These are phyloP conservation scores for Trichoderma aggressivum DNA, from an alignment of 2,329 filamentous ascomycete genomes.

Conservation along the genomic window DNA sequence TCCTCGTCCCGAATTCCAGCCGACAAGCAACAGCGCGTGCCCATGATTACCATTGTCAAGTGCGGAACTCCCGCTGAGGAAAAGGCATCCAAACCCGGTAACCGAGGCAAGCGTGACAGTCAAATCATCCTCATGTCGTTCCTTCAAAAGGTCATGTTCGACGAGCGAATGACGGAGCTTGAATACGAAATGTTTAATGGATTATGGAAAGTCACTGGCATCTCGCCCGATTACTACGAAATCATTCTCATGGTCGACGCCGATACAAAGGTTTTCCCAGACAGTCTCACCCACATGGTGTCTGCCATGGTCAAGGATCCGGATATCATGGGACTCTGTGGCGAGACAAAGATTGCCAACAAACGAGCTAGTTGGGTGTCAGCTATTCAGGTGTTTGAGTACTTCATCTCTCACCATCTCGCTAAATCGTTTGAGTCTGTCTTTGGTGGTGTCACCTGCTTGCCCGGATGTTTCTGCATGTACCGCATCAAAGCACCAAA, in stretches of 20 bases:
- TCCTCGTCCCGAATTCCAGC: slow-evolving; percentile 70
- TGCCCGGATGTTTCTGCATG: slow-evolving; percentile 99
- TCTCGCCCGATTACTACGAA: slow-evolving; percentile 97
- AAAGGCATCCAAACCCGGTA: slow-evolving; percentile 81
- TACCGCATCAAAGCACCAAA: slow-evolving; percentile 99
- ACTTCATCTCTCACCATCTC: slow-evolving; percentile 97
- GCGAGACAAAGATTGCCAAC: slow-evolving; percentile 99
- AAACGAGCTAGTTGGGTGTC: slow-evolving; percentile 93
- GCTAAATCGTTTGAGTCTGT: slow-evolving; percentile 97
- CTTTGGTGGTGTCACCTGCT: slow-evolving; percentile 97
- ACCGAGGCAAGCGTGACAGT: slow-evolving; percentile 97
- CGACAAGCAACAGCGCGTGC: slow-evolving; percentile 92
- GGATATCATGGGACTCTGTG: slow-evolving; percentile 97
- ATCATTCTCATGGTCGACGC: slow-evolving; percentile 98
- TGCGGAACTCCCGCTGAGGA: slow-evolving; percentile 89
- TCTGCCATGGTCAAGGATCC: slow-evolving; percentile 99
- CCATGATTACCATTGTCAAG: slow-evolving; percentile 96
- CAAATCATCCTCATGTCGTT: slow-evolving; percentile 99
- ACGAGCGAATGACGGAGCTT: slow-evolving; percentile 98
- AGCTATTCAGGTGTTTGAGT: slow-evolving; percentile 98
- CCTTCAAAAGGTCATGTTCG: slow-evolving; percentile 99
- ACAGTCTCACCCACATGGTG: slow-evolving; percentile 97
- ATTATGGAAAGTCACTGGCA: slow-evolving; percentile 96
- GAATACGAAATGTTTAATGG: slow-evolving; percentile 99
- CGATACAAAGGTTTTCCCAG: slow-evolving; percentile 98